Evolutionary conservation across 192 early-diverging fungal genomes (phyloP).

Genomic region (Gigaspora rosea): DNA sequence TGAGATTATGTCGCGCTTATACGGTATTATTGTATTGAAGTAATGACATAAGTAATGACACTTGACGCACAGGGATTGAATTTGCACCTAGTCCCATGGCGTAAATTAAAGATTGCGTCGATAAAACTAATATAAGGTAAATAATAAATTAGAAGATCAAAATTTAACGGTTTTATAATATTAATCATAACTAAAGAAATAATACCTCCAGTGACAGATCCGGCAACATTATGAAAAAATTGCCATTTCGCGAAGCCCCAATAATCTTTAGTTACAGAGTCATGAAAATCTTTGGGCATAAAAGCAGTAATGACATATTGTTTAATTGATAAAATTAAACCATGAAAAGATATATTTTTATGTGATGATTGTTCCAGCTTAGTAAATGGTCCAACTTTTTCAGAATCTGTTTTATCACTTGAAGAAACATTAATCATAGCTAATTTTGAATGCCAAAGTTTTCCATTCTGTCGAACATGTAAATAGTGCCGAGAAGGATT

Average conservation of each 20-base stretch:
- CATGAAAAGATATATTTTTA: slow-evolving; percentile 14
- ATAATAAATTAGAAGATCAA: neutral
- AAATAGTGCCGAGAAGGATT: neutral
- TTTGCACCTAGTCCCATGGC: slow-evolving; percentile 80
- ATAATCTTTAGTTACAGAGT: slow-evolving; percentile 75
- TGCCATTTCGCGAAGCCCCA: slow-evolving; percentile 75
- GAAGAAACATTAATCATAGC: slow-evolving; percentile 1
- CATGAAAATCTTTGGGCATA: slow-evolving; percentile 74
- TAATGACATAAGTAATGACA: neutral
- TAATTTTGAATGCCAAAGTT: slow-evolving; percentile 1
- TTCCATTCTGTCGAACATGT: slow-evolving; percentile 14
- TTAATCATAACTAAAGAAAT: slow-evolving; percentile 1
- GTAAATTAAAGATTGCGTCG: slow-evolving; percentile 83
- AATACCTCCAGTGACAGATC: slow-evolving; percentile 69
- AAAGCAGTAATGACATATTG: slow-evolving; percentile 51
- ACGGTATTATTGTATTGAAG: neutral
- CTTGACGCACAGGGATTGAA: slow-evolving; percentile 53
- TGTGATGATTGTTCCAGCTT: neutral
- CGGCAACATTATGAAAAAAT: slow-evolving; percentile 75
- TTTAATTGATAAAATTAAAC: slow-evolving; percentile 10
- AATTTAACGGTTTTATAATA: neutral
- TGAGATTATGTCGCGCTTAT: too few relatives aligned
- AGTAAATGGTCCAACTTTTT: neutral
- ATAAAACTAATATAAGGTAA: slow-evolving; percentile 56
- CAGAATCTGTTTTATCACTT: neutral